Evolutionary conservation across 179 eudicot species (phyloP).

Genomic region (Amaranthus tricolor): DNA sequence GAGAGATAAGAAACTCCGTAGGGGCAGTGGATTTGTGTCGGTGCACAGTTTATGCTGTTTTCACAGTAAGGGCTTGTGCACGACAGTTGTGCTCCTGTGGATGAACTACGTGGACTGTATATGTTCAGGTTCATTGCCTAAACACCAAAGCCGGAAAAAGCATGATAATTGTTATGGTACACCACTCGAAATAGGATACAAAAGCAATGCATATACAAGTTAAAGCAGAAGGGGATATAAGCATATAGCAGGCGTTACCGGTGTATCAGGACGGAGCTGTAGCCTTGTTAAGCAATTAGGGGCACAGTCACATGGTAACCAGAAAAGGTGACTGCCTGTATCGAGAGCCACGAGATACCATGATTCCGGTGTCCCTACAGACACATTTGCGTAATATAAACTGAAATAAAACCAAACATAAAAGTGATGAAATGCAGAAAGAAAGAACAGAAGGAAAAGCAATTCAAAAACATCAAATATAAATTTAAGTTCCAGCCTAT

Average conservation of each 20-base stretch:
- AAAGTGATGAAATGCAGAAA: background rate
- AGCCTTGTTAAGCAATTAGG: slow-evolving; percentile 37
- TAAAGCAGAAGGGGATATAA: background rate
- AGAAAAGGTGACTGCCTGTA: slow-evolving; percentile 74
- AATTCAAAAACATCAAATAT: background rate
- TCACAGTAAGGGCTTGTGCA: slow-evolving; percentile 58
- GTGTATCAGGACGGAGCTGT: slow-evolving; percentile 8
- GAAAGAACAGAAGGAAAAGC: background rate
- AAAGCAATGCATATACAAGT: background rate
- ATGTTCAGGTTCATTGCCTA: slow-evolving; percentile 45
- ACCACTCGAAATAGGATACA: background rate
- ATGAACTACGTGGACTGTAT: slow-evolving; percentile 60
- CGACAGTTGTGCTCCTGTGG: slow-evolving; percentile 50
- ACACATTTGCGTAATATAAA: slow-evolving; percentile 69
- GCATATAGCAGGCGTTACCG: slow-evolving; percentile 20
- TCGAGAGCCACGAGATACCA: slow-evolving; percentile 77
- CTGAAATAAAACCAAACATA: slow-evolving; percentile 33
- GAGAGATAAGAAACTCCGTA: slow-evolving; percentile 58
- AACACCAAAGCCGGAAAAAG: background rate
- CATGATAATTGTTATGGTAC: background rate
- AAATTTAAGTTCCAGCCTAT: background rate
- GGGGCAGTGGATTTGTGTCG: slow-evolving; percentile 39
- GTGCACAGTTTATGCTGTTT: slow-evolving; percentile 32
- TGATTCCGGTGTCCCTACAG: slow-evolving; percentile 66
- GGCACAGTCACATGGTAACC: slow-evolving; percentile 78